phyloP scores from a whole-genome alignment of 2,329 filamentous ascomycete genomes.

The Sarocladium strictum region DNA sequence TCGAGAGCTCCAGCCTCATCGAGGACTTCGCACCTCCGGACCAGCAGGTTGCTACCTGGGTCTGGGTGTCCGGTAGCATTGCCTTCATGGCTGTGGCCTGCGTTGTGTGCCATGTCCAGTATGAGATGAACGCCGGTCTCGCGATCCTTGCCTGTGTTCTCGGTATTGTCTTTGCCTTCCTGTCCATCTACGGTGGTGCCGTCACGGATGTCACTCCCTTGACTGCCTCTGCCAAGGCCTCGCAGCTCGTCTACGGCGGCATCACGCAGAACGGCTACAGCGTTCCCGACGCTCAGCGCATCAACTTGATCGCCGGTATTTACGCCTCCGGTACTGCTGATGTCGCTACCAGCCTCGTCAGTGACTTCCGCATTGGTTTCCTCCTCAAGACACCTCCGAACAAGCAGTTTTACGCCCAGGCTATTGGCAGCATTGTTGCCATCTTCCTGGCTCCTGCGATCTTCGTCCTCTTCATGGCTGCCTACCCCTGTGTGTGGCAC shows the following conservation, averaged over 20 bases:
- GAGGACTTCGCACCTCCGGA: conserved; percentile 34
- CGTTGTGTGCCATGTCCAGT: conserved; percentile 44
- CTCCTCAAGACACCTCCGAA: conserved; percentile 58
- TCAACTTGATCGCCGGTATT: conserved; percentile 60
- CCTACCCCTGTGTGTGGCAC: conserved; percentile 62
- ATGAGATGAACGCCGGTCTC: conserved; percentile 51
- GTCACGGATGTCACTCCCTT: conserved; percentile 56
- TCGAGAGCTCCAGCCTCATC: conserved; percentile 24
- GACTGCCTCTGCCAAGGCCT: conserved; percentile 62
- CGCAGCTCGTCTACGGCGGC: conserved; percentile 61
- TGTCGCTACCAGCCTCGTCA: conserved; percentile 46
- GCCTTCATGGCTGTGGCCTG: conserved; percentile 46
- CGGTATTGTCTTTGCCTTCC: conserved; percentile 53
- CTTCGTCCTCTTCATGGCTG: conserved; percentile 61
- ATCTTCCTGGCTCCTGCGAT: conserved; percentile 61
- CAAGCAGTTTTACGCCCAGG: conserved; percentile 62
- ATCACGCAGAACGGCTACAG: conserved; percentile 50
- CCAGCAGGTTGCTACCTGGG: conserved; percentile 46
- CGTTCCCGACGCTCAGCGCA: conserved; percentile 47
- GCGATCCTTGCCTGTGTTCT: conserved; percentile 49
- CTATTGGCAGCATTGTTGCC: conserved; percentile 55
- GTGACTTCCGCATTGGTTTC: conserved; percentile 64
- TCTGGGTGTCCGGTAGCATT: conserved; percentile 42
- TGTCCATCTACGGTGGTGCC: conserved; percentile 43
- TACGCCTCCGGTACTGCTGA: conserved; percentile 51